Evolutionary conservation across 2,329 filamentous ascomycete species (phyloP).

Genomic region (Pseudopithomyces maydicus): DNA sequence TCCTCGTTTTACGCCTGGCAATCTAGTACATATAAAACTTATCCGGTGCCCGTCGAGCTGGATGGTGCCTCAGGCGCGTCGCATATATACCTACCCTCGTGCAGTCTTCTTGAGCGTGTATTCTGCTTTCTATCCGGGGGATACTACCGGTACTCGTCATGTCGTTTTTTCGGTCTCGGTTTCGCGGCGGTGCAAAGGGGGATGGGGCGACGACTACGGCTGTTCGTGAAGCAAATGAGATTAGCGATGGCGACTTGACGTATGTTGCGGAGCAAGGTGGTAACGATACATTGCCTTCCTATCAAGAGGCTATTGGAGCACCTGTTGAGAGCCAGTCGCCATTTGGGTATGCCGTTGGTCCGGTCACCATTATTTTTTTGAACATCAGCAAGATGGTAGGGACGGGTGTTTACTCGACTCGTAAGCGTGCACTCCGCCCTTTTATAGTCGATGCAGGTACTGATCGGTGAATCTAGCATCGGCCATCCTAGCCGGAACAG

Average conservation of each 20-base stretch:
- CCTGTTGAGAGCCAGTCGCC: slow-evolving; percentile 65
- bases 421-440: slow-evolving; percentile 46
- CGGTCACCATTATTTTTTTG: slow-evolving; percentile 62
- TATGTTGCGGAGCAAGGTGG: slow-evolving; percentile 52
- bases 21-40: neutral
- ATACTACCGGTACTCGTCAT: neutral
- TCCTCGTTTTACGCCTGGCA: neutral
- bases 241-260: slow-evolving; percentile 48
- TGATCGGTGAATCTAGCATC: slow-evolving; percentile 50
- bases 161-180: slow-evolving; percentile 1
- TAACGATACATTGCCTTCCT: slow-evolving; percentile 58
- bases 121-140: neutral
- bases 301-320: slow-evolving; percentile 66
- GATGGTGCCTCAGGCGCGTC: neutral
- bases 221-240: slow-evolving; percentile 9
- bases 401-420: slow-evolving; percentile 68
- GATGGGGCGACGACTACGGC: neutral
- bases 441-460: slow-evolving; percentile 12
- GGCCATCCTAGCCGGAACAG: slow-evolving; percentile 62
- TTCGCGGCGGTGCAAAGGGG: neutral
- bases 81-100: neutral
- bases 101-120: neutral
- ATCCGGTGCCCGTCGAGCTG: neutral
- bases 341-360: slow-evolving; percentile 63
- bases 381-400: slow-evolving; percentile 69